Percentiles rank a stretch among this genome's conserved stretches.
These are phyloP conservation scores for Eimeria falciformis DNA, from an alignment of 169 alveolate species.

Conservation along the genomic window DNA sequence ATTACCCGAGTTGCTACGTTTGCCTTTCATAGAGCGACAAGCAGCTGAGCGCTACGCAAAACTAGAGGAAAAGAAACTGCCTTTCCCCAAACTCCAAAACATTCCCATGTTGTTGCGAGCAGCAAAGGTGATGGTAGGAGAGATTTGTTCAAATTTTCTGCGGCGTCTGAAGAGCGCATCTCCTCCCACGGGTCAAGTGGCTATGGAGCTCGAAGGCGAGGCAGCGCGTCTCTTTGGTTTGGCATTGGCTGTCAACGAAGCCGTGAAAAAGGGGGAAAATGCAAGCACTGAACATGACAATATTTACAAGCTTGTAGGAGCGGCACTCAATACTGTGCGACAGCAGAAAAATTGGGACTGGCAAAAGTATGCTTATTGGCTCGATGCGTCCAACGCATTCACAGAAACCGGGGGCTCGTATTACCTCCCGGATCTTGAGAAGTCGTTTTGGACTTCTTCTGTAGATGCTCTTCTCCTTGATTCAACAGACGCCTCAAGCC, in stretches of 20 bases:
- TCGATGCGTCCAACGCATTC: background rate
- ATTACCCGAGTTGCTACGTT: background rate
- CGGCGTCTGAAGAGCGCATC: background rate
- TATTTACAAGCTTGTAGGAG: no score
- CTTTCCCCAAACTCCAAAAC: background rate
- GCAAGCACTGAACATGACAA: no score
- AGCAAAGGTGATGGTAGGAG: background rate
- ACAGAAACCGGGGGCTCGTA: background rate
- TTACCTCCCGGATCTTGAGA: conserved; percentile 1
- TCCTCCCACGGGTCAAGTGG: background rate
- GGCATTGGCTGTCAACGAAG: background rate
- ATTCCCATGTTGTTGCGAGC: background rate
- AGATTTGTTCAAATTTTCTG: background rate
- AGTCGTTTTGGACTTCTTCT: background rate
- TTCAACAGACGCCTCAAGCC: background rate
- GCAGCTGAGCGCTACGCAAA: background rate
- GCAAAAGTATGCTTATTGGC: background rate
- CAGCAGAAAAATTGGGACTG: background rate
- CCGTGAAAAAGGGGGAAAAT: background rate
- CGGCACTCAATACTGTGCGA: no score
- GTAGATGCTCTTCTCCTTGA: background rate
- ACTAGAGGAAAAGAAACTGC: background rate
- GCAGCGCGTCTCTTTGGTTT: conserved; percentile 21
- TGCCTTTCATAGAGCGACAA: background rate
- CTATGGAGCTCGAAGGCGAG: conserved; percentile 32